Evolutionary conservation across 768 basidiomycete species (phyloP), one percentile per base, ranked within the genome.

Genomic region (Termitomyces sp.): DNA sequence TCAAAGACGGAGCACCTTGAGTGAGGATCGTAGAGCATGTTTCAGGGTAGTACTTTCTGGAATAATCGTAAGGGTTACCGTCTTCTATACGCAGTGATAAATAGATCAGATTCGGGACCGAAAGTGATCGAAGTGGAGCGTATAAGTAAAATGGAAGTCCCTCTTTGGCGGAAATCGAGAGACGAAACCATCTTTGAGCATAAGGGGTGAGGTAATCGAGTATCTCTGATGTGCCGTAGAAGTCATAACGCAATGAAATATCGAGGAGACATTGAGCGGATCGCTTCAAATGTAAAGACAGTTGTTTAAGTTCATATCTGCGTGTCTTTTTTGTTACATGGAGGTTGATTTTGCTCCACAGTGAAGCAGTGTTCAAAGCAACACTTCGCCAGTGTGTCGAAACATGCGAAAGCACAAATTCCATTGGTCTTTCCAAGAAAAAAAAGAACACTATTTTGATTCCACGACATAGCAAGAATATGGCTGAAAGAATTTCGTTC

Each of bases 361-460:
- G 66, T 3, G 77, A 65, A 4, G 79, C 76, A 0, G 74, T 78
- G 16, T 66, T 65, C 34, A 78, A 63, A 9, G 75, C 73, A 12
- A 78, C 58, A 13, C 69, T 63, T n/a, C 81, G 73, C 80, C 81
- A 84, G 39, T 67, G 68, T 34, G 68, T 67, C 6, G 76, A 82
- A 3, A 83, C 78, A 49, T 78, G 79, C 1, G 81, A 78, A 15
- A 74, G 72, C 2, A 70, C 59, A 12, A 82, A 66, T 52, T 75
- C 73, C 47, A 76, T 76, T 0, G 69, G 66, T 42, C 58, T 55
- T 15, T 34, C 22, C 41, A 54, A 27, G 55, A 47, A 6, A 42
- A 47, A 54, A 31, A 11, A 49, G 9, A 55, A 54, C 22, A 34
- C 49, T 9, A 60, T 53, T 8, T 39, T 50, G 16, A 57, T 55